Evolutionary conservation across 2,329 filamentous ascomycete species (phyloP), one percentile per base, ranked within the genome.

Genomic region (Amesomyces nigricolor): DNA sequence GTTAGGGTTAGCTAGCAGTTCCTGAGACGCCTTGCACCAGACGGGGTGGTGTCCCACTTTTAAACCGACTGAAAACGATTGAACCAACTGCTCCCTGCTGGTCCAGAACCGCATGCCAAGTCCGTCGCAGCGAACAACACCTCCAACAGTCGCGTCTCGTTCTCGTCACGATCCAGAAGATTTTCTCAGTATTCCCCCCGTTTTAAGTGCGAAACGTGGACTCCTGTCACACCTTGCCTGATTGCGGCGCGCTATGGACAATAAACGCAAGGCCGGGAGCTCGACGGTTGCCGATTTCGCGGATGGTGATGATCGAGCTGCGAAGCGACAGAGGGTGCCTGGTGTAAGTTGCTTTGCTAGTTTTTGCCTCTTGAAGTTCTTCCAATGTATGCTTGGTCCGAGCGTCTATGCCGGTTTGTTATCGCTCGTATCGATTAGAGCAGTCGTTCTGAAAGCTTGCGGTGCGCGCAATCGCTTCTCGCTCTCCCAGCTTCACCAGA

Each of bases 201-300:
- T 46, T 35, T 37, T 16, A 32, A 19, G n/a, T 17, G n/a, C 26
- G 22, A 30, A 22, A 42, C 30, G 47, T 2, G 10, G 16, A 35
- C 22, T 35, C 9, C 9, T 35, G 32, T 35, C 11, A 10, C 32
- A 10, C 32, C 39, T 50, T 22, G 53, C 43, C n/a, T 48, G 47
- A 55, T 51, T 50, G 39, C 50, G 43, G 39, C 53, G 60, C 61
- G 69, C 60, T 46, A 82, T 82, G 79, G 79, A 82, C 61, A 73
- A 72, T 67, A 82, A 82, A 71, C 77, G 79, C 62, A 82, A 82
- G 65, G 77, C 77, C 38, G 69, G 68, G 59, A 67, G 69, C 62
- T 66, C 67, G 49, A 76, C 76, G 64, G 74, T 75, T 59, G 67
- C 70, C 56, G 72, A 72, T 54, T 59, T 67, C 49, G 70, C 70